Conservation (phyloP, 257 asterid genomes). For the Sherardia arvensis region DNA sequence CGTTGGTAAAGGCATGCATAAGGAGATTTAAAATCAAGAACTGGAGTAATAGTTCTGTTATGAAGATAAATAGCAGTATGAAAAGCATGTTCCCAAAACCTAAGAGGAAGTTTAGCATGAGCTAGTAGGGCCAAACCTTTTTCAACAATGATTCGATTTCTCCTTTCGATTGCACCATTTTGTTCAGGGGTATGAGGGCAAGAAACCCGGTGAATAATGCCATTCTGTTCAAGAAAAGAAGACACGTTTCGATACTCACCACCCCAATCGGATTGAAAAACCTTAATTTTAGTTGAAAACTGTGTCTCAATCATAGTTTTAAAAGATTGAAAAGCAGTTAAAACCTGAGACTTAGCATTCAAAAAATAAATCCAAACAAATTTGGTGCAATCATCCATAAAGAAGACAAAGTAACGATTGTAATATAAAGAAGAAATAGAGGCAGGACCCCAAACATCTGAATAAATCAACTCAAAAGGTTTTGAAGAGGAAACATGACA, state of each 20-base stretch:
- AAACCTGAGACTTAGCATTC: neutral
- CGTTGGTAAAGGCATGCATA: neutral
- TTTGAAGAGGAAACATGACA: too few species aligned
- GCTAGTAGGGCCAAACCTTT: neutral
- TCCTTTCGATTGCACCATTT: neutral
- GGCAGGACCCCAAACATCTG: neutral
- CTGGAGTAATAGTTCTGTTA: neutral
- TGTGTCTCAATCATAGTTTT: neutral
- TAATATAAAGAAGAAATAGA: neutral
- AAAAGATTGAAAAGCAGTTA: neutral
- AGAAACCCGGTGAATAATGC: neutral
- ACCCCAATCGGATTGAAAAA: neutral
- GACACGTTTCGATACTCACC: neutral
- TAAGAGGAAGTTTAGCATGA: neutral
- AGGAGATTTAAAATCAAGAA: neutral
- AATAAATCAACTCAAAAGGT: neutral
- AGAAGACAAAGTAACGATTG: neutral
- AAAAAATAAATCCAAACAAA: neutral
- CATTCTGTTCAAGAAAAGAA: neutral
- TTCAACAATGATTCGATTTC: neutral
- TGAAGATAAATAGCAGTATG: neutral
- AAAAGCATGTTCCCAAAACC: neutral
- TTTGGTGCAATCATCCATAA: neutral
- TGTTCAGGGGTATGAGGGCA: neutral
- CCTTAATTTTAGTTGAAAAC: neutral